Base-by-base conservation (phyloP, 768 basidiomycete genomes). In the Clavulina sp. region DNA sequence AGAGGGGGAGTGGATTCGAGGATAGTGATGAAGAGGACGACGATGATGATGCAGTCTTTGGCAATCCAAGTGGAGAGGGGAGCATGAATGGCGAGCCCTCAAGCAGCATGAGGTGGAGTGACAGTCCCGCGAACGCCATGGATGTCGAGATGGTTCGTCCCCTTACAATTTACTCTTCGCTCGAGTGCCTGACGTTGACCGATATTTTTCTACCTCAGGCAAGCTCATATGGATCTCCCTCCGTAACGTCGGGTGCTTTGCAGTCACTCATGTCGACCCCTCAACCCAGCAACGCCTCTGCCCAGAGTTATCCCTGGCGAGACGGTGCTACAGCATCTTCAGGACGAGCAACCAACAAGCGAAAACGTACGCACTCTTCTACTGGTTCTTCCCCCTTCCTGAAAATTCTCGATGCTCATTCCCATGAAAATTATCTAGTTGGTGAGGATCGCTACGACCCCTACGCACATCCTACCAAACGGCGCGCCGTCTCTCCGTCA, bases 401-500 rank as follows among this genome's bases (percentile, higher is more conserved):
- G 9, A 46, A 24, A 16, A 13, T 16, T 46, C 26, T 9, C 13
- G 13, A 13, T 28, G 16, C 13, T 46, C 9, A 16, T 28, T 16
- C 43, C 13, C 13, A 9, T 16, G 9, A 52, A 21, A 18, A n/a
- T n/a, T n/a, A n/a, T n/a, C n/a, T n/a, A 44, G 9, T 19, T 24
- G 46, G 44, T 18, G 54, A 56, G 4, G 54, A 56, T 23, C 48
- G 54, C 21, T 56, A 54, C 41, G 54, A 56, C 4, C 54, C 54
- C 6, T 56, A 56, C 26, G 26, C 13, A 19, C 53, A 54, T 5
- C n/a, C n/a, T 18, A 29, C 54, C 5, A 56, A 56, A 36, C 52
- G 54, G 4, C 54, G 54, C 13, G 54, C 54, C 16, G 54, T 56
- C 13, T 56, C 54, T 41, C 54, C 54, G 5, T 57, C 54, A 4